These are phyloP conservation scores for Anisogramma anomala DNA, from an alignment of 2,329 filamentous ascomycete genomes.

Conservation along the genomic window DNA sequence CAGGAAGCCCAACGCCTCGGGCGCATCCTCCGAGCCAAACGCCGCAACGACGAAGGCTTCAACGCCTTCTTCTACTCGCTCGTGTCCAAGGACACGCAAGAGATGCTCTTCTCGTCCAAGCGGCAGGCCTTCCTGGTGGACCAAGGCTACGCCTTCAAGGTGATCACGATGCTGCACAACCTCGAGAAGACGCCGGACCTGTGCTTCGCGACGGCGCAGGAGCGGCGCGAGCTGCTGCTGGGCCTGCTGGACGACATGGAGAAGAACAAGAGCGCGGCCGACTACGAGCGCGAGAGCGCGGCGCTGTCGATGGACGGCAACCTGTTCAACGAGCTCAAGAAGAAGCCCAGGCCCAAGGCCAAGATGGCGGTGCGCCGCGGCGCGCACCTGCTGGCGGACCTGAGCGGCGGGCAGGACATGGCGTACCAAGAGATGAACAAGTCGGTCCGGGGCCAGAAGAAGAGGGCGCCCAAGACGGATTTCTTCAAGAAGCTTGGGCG, in stretches of 20 bases:
- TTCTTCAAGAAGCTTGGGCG: constrained; percentile 57
- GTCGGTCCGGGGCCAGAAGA: constrained; percentile 57
- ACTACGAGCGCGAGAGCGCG: constrained; percentile 18
- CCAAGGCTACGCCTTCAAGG: constrained; percentile 97
- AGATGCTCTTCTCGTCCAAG: constrained; percentile 97
- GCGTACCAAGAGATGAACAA: constrained; percentile 83
- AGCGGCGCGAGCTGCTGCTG: constrained; percentile 75
- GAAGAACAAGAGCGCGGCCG: constrained; percentile 21
- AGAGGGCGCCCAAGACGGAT: constrained; percentile 41
- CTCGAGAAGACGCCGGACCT: constrained; percentile 75
- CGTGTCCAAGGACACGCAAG: constrained; percentile 91
- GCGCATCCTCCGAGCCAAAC: constrained; percentile 86
- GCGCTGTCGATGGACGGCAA: constrained; percentile 26
- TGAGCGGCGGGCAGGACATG: constrained; percentile 92
- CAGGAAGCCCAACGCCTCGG: constrained; percentile 92
- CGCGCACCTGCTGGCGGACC: constrained; percentile 72
- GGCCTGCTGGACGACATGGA: constrained; percentile 86
- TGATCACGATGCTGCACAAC: constrained; percentile 89
- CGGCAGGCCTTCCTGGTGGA: constrained; percentile 94
- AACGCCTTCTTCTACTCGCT: constrained; percentile 98
- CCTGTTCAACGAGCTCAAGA: constrained; percentile 27
- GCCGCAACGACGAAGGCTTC: constrained; percentile 93
- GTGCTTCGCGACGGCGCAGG: constrained; percentile 65
- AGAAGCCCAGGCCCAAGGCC: constrained; percentile 16
- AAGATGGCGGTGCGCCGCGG: constrained; percentile 61